Evolutionary conservation across 164 flowering plant genomes (phyloP).

Genomic region (Stephania cephalantha): DNA sequence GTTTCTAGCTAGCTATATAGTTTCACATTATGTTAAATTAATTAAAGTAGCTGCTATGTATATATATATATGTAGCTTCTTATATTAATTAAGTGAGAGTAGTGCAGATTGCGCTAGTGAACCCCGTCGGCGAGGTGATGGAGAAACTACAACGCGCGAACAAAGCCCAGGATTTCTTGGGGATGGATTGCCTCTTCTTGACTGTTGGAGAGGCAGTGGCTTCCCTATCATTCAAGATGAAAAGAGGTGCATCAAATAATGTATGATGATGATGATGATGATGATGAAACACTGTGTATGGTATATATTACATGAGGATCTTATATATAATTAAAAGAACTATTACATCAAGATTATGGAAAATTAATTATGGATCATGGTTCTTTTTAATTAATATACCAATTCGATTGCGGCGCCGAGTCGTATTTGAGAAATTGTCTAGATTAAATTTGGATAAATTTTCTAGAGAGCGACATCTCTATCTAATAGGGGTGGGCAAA

Average conservation of each 20-base stretch:
- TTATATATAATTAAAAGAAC: neutral
- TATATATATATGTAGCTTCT: neutral
- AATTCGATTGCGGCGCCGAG: too few species aligned
- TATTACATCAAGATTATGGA: neutral
- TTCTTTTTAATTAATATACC: too few species aligned
- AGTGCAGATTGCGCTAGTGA: conserved; percentile 72
- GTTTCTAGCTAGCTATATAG: neutral
- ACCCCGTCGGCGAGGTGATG: conserved; percentile 76
- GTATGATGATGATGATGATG: neutral
- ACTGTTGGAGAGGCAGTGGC: conserved; percentile 80
- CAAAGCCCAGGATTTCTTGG: conserved; percentile 30
- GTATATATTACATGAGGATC: too few species aligned
- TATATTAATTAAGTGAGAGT: neutral
- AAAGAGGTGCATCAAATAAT: conserved; percentile 12
- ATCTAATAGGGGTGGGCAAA: too few species aligned
- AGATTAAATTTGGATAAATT: too few species aligned
- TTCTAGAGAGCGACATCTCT: too few species aligned
- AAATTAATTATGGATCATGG: too few species aligned
- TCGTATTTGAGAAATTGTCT: too few species aligned
- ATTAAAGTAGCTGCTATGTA: too few species aligned
- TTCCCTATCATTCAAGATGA: conserved; percentile 39
- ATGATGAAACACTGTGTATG: neutral
- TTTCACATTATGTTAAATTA: too few species aligned
- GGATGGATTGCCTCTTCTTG: conserved; percentile 51
- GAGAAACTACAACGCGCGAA: conserved; percentile 60